Evolutionary conservation across 1,284 basidiomycete genomes (phyloP), one percentile per base, ranked within the genome.

Genomic region (Microbotryum violaceum): DNA sequence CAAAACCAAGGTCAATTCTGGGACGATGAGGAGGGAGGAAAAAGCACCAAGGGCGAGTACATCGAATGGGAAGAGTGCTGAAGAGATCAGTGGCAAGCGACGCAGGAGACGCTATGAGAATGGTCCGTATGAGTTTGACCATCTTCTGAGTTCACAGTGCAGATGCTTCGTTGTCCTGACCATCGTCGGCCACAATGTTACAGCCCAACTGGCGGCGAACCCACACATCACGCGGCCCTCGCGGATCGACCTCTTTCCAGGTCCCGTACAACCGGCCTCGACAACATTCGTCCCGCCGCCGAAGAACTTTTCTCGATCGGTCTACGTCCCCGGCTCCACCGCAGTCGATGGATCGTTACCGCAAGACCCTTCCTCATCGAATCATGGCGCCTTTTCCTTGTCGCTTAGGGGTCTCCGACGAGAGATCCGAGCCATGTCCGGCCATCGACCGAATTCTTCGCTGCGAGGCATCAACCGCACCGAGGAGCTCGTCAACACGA

Each of bases 171-270:
- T 18, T 33, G 27, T 23, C n/a, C 6, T 8, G 37, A 8, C 9
- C 29, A n/a, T 23, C 31, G 31, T 31, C 31, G 1, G 9, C 31
- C 37, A n/a, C 33, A 4, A 8, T 20, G 20, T n/a, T 18, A 47
- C 61, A 67, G 66, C 66, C 14, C 63, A 65, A 55, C 63, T 67
- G 37, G 66, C 60, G 16, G 57, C 55, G 29, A 65, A 67, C 54
- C 66, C 66, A 10, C 60, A 62, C 58, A 23, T 67, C 6, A 57
- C 58, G 12, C 60, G 66, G 7, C 66, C 66, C 5, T 54, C 58
- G 5, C 57, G 58, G 27, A 33, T 56, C 29, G 66, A 67, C 49
- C 63, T 61, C 31, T 20, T n/a, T 6, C 63, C 66, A 1, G 60
- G 63, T 0, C 63, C 63, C 3, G 56, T 49, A 6, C 44, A 56